phyloP scores from a whole-genome alignment of 2,329 filamentous ascomycete species.

The Penicillium sp. region DNA sequence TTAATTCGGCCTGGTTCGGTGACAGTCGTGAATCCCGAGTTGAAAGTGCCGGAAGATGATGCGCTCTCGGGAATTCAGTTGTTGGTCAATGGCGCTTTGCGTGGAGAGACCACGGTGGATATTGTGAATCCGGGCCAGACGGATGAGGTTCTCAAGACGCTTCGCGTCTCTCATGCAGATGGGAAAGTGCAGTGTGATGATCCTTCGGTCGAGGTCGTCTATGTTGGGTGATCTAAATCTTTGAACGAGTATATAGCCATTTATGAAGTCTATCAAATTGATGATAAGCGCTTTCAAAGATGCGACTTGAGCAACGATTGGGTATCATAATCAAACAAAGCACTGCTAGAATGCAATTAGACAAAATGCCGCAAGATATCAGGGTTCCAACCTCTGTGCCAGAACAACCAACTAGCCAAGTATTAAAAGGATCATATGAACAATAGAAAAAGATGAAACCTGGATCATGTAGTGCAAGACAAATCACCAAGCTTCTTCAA shows the following conservation, averaged over 20 bases:
- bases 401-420: not conserved
- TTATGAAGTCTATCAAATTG: not conserved
- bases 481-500: slow-evolving; percentile 45
- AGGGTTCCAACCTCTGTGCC: not conserved
- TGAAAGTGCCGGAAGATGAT: slow-evolving; percentile 29
- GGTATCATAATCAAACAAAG: slow-evolving; percentile 25
- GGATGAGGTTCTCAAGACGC: slow-evolving; percentile 24
- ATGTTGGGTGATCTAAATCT: slow-evolving; percentile 7
- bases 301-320: slow-evolving; percentile 10
- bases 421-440: not conserved
- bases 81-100: slow-evolving; percentile 29
- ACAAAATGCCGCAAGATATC: not conserved
- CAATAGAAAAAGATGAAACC: not conserved
- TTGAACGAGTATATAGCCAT: not conserved
- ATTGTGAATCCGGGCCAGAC: slow-evolving; percentile 28
- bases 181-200: slow-evolving; percentile 19
- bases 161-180: slow-evolving; percentile 17
- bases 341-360: not conserved
- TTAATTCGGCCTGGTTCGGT: slow-evolving; percentile 52
- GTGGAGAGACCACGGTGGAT: slow-evolving; percentile 21
- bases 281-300: not conserved
- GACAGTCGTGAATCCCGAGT: slow-evolving; percentile 27
- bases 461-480: not conserved
- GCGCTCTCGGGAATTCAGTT: slow-evolving; percentile 30
- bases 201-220: slow-evolving; percentile 24